Percentiles rank a stretch among this genome's conserved stretches.
Evolutionary conservation across 148 eudicot genomes (phyloP).

Genomic region (Nepenthes mirabilis): DNA sequence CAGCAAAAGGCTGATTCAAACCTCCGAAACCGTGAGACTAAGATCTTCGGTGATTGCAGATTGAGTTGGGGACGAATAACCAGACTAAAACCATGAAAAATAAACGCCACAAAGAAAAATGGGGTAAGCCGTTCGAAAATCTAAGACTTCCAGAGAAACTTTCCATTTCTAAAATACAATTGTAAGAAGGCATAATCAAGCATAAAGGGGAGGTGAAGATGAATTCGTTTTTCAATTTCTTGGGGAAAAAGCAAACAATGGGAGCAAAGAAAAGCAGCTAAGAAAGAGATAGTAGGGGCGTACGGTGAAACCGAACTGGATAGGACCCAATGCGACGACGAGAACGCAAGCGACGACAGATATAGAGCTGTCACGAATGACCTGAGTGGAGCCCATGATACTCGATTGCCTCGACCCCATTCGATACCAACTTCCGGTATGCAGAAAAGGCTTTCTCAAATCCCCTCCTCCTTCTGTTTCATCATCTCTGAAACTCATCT

Average conservation of each 20-base stretch:
- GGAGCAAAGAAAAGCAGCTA: background rate
- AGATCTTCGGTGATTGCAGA: conserved; percentile 55
- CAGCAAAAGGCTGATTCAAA: conserved; percentile 5
- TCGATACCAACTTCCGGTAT: conserved; percentile 94
- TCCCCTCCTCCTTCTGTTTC: conserved; percentile 38
- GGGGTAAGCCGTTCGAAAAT: background rate
- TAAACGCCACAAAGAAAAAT: background rate
- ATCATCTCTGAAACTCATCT: conserved; percentile 12
- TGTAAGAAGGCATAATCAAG: too few species aligned
- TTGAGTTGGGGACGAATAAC: conserved; percentile 87
- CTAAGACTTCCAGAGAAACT: background rate
- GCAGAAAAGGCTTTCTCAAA: conserved; percentile 75
- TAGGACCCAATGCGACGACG: conserved; percentile 86
- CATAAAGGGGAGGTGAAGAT: too few species aligned
- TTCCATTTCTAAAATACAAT: too few species aligned
- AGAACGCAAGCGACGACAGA: conserved; percentile 89
- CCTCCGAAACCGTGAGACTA: conserved; percentile 73
- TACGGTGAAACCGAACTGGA: conserved; percentile 97
- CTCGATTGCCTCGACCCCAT: conserved; percentile 95
- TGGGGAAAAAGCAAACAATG: background rate
- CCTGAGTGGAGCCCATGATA: conserved; percentile 52
- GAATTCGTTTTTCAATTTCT: background rate
- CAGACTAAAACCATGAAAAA: conserved; percentile 26
- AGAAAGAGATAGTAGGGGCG: too few species aligned
- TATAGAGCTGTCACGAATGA: conserved; percentile 58